These are phyloP conservation scores for Nicotiana obtusifolia DNA, from an alignment of 257 asterid genomes.

Conservation along the genomic window DNA sequence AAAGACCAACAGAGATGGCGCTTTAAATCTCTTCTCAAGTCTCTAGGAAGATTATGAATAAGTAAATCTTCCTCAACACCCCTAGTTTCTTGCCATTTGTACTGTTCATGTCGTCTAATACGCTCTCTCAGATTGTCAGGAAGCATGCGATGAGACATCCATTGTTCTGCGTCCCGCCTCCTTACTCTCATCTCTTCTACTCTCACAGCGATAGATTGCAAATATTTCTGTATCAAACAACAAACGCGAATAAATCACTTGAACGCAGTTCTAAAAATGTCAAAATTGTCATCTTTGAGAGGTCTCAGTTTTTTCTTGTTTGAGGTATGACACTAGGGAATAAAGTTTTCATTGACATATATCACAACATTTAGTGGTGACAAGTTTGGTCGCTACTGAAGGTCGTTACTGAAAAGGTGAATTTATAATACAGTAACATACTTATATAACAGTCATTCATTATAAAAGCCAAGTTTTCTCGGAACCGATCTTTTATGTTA, in stretches of 20 bases:
- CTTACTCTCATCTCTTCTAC: constrained; percentile 9
- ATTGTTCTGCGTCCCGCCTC: constrained; percentile 7
- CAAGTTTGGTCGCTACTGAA: no score
- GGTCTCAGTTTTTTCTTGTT: neutral
- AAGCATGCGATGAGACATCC: constrained; percentile 13
- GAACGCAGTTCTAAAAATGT: neutral
- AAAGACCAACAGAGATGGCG: constrained; percentile 15
- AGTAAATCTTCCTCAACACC: neutral
- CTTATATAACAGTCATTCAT: no score
- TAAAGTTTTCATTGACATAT: no score
- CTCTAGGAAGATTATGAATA: constrained; percentile 10
- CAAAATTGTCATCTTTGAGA: neutral
- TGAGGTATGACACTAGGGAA: no score
- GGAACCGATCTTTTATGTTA: no score
- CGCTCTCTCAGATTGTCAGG: neutral
- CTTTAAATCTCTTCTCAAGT: constrained; percentile 11
- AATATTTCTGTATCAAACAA: neutral
- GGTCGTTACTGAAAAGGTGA: no score
- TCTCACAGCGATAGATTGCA: neutral
- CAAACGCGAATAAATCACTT: neutral
- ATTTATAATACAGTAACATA: no score
- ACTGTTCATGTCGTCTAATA: neutral
- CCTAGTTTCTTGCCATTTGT: constrained; percentile 7
- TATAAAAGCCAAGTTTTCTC: no score
- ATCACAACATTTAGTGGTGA: no score